Conservation (phyloP, 257 asterid genomes). For the Lycium barbarum region DNA sequence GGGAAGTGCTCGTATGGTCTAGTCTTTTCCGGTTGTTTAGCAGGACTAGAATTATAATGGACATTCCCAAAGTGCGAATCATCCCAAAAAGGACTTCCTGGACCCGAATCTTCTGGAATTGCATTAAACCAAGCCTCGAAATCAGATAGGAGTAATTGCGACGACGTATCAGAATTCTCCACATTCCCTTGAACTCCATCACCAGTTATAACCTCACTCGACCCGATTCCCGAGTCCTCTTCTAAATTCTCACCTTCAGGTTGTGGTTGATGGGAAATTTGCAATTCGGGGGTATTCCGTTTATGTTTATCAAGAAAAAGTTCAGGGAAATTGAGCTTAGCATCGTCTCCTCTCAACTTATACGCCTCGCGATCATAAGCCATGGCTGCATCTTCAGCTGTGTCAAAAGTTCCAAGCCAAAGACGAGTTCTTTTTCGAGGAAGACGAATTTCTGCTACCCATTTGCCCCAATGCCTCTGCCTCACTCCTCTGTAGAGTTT, state of each 20-base stretch:
- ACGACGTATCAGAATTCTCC: constrained; percentile 34
- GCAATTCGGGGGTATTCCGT: neutral
- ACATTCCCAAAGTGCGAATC: constrained; percentile 55
- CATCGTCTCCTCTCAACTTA: constrained; percentile 78
- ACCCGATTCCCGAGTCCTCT: constrained; percentile 37
- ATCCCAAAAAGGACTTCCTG: constrained; percentile 85
- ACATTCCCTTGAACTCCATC: constrained; percentile 43
- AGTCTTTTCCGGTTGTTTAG: constrained; percentile 39
- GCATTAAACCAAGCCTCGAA: constrained; percentile 67
- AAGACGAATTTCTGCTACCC: constrained; percentile 96
- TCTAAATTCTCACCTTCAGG: constrained; percentile 31
- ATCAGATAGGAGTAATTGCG: constrained; percentile 49
- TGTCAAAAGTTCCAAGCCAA: constrained; percentile 94
- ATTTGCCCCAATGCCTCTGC: constrained; percentile 97
- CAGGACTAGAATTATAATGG: constrained; percentile 40
- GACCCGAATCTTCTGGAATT: constrained; percentile 79
- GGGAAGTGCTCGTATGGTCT: neutral
- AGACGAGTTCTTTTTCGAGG: constrained; percentile 88
- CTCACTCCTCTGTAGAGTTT: constrained; percentile 87
- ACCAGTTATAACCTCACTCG: constrained; percentile 36
- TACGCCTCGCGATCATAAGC: constrained; percentile 94
- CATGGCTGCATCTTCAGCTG: constrained; percentile 90
- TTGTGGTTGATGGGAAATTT: neutral
- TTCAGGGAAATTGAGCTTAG: constrained; percentile 82
- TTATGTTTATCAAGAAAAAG: constrained; percentile 58